phyloP scores from a whole-genome alignment of 2,329 filamentous ascomycete species.

The Penicillium sp. region DNA sequence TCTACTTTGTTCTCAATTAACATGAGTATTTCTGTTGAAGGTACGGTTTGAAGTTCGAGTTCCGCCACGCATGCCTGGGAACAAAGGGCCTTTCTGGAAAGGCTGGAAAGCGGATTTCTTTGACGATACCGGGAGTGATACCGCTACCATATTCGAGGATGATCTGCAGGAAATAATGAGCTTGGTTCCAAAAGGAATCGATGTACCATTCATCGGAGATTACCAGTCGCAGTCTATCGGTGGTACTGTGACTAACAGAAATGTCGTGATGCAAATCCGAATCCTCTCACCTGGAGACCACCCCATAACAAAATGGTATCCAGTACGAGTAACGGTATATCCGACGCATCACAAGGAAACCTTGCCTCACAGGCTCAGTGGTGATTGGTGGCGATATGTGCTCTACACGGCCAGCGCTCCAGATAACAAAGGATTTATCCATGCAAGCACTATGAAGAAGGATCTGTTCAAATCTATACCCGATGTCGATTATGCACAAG shows the following conservation, averaged over 20 bases:
- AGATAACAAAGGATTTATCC: background rate
- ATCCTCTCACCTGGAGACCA: background rate
- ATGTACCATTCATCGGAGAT: background rate
- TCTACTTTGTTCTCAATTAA: background rate
- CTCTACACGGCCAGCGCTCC: background rate
- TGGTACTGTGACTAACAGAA: background rate
- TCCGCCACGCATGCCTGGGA: background rate
- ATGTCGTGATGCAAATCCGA: background rate
- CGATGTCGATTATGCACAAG: background rate
- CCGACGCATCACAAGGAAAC: background rate
- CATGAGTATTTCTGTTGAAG: background rate
- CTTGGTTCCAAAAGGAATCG: background rate
- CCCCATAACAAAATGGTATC: background rate
- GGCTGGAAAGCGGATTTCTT: background rate
- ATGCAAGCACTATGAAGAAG: background rate
- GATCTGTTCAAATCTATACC: background rate
- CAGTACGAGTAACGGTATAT: background rate
- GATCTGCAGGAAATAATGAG: background rate
- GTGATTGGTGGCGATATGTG: background rate
- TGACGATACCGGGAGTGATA: background rate
- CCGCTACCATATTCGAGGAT: background rate
- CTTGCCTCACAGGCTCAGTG: background rate
- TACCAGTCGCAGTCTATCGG: background rate
- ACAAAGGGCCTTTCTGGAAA: background rate
- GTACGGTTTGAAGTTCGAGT: background rate